A percentile compares a stretch with the other conserved stretches of the same genome.
Evolutionary conservation across 345 rosid genomes (phyloP).

Genomic region (Hypericum perforatum): DNA sequence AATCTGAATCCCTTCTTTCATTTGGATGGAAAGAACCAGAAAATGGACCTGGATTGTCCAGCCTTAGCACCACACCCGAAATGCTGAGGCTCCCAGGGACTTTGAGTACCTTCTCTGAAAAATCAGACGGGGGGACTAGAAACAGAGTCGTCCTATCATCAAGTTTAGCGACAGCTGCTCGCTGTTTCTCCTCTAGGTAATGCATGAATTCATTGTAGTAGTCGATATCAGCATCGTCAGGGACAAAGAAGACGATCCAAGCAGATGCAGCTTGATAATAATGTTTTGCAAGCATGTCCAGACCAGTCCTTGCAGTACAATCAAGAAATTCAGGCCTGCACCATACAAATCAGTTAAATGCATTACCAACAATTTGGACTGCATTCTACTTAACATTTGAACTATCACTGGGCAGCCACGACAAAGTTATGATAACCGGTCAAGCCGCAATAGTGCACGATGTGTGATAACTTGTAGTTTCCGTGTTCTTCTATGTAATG

Average conservation of each 20-base stretch:
- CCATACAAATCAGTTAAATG: conserved; percentile 7
- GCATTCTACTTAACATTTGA: too few relatives aligned
- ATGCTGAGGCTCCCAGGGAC: conserved; percentile 91
- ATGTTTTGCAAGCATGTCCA: conserved; percentile 93
- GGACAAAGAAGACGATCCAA: conserved; percentile 93
- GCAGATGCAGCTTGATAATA: conserved; percentile 86
- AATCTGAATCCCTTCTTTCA: conserved; percentile 21
- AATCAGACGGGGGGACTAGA: conserved; percentile 94
- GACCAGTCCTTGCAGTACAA: conserved; percentile 93
- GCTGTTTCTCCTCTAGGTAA: conserved; percentile 84
- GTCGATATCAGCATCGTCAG: conserved; percentile 80
- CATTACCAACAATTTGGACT: too few relatives aligned
- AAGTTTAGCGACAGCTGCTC: conserved; percentile 90
- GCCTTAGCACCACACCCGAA: conserved; percentile 78
- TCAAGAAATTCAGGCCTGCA: conserved; percentile 85
- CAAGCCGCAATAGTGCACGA: too few relatives aligned
- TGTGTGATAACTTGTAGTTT: too few relatives aligned
- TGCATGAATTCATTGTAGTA: conserved; percentile 87
- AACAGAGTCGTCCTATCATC: conserved; percentile 84
- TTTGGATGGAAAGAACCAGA: conserved; percentile 33
- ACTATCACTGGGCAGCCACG: too few relatives aligned
- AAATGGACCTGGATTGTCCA: conserved; percentile 45
- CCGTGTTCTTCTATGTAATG: too few relatives aligned
- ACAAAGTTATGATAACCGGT: too few relatives aligned
- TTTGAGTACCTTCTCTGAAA: conserved; percentile 81